These are phyloP conservation scores for Termitomyces heimii DNA, from an alignment of 768 basidiomycete genomes.

Conservation along the genomic window DNA sequence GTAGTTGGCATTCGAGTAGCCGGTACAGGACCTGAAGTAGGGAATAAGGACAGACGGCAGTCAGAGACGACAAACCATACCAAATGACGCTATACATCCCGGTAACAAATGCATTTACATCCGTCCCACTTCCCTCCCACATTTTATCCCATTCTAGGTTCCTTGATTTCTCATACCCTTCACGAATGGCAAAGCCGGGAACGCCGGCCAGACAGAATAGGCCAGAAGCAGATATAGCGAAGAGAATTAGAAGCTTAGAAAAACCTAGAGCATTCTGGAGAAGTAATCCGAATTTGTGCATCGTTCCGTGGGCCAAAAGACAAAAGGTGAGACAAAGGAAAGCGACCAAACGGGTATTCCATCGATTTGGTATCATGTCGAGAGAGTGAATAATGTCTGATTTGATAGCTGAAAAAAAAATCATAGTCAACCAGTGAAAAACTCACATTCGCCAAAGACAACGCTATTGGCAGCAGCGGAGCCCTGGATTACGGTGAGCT, in stretches of 20 bases:
- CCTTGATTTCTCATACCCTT: constrained; percentile 45
- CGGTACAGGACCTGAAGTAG: constrained; percentile 56
- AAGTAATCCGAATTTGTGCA: constrained; percentile 48
- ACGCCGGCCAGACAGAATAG: constrained; percentile 42
- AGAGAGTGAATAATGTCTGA: constrained; percentile 57
- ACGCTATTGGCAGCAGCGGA: constrained; percentile 52
- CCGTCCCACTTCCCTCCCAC: constrained; percentile 57
- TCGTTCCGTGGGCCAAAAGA: constrained; percentile 49
- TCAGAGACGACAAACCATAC: constrained; percentile 24
- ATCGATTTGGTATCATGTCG: constrained; percentile 34
- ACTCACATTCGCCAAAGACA: constrained; percentile 69
- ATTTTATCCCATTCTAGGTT: constrained; percentile 57
- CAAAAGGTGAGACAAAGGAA: constrained; percentile 52
- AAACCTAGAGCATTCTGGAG: constrained; percentile 60
- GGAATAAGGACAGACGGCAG: neutral
- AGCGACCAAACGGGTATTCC: constrained; percentile 46
- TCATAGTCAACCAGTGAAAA: neutral
- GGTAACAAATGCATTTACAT: constrained; percentile 53
- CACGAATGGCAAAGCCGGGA: constrained; percentile 42
- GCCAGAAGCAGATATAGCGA: constrained; percentile 47
- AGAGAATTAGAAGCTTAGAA: constrained; percentile 55
- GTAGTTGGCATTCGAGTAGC: constrained; percentile 73
- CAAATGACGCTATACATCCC: constrained; percentile 71
- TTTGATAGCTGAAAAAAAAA: neutral
- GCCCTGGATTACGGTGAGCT: constrained; percentile 50